Conservation (phyloP, 768 basidiomycete genomes). For the Pisolithus microcarpus region DNA sequence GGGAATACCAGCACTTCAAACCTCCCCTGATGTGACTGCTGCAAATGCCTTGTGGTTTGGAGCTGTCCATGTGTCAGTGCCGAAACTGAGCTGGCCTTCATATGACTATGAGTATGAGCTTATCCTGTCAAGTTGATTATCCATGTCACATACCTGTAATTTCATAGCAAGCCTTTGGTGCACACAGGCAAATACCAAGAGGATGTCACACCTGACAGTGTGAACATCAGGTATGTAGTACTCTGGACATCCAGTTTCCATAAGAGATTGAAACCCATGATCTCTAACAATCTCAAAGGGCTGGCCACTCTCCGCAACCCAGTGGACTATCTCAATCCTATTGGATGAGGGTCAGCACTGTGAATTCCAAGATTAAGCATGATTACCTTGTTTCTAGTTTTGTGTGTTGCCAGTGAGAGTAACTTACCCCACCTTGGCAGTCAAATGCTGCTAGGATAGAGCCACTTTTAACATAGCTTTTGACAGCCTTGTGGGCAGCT, state of each 20-base stretch:
- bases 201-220: conserved; percentile 16
- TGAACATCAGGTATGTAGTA: conserved; percentile 13
- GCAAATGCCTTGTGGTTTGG: conserved; percentile 30
- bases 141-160: neutral
- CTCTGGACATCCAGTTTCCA: conserved; percentile 2
- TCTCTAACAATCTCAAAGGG: conserved; percentile 19
- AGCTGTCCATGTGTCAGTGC: conserved; percentile 33
- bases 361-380: neutral
- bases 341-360: neutral
- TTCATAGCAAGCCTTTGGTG: neutral
- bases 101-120: conserved; percentile 15
- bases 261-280: conserved; percentile 14
- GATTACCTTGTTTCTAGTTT: conserved; percentile 1
- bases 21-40: no score
- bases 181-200: conserved; percentile 7
- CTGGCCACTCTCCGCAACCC: conserved; percentile 14
- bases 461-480: conserved; percentile 10
- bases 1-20: no score
- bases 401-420: conserved; percentile 20
- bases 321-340: conserved; percentile 18
- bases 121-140: neutral
- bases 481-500: neutral
- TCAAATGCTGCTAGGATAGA: neutral
- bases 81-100: conserved; percentile 25
- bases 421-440: conserved; percentile 8